Evolutionary conservation across 441 rosid species (phyloP), one percentile per base, ranked within the genome.

Genomic region (Erodium moschatum): DNA sequence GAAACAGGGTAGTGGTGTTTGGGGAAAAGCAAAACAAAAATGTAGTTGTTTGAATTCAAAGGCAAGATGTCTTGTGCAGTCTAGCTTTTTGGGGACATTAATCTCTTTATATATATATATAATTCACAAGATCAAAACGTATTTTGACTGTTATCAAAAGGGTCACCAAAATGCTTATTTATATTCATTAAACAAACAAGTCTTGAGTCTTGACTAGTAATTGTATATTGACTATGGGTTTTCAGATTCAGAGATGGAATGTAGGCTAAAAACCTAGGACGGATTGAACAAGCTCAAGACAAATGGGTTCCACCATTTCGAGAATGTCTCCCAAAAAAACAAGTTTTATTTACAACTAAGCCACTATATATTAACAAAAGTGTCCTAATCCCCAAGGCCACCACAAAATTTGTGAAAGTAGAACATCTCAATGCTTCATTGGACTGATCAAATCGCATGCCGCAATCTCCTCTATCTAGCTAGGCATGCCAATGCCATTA

Each of bases 111-210:
- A 52, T 18, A 18, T 52, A 44, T n/a, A 10, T 12, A n/a, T 38
- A 0, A 38, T 38, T 38, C 42, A 5, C 42, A 38, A 38, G 0
- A 6, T 38, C 42, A 0, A 38, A 38, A 44, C 50, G 3, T 6
- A 33, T 44, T 12, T 56, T 56, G 62, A 56, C 62, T 56, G 62
- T 46, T 56, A 56, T 56, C 12, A 56, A 56, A 56, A 56, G 62
- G 27, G 11, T 56, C 62, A 56, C 18, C 62, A n/a, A n/a, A n/a
- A n/a, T n/a, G n/a, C n/a, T n/a, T n/a, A n/a, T n/a, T n/a, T n/a
- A n/a, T n/a, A n/a, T n/a, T n/a, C n/a, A n/a, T n/a, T n/a, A n/a
- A n/a, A n/a, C n/a, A n/a, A n/a, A n/a, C n/a, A n/a, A n/a, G n/a
- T n/a, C n/a, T n/a, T n/a, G n/a, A n/a, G n/a, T n/a, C n/a, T n/a